Base-by-base conservation (phyloP, 257 asterid species). In the Cinchona pubescens region DNA sequence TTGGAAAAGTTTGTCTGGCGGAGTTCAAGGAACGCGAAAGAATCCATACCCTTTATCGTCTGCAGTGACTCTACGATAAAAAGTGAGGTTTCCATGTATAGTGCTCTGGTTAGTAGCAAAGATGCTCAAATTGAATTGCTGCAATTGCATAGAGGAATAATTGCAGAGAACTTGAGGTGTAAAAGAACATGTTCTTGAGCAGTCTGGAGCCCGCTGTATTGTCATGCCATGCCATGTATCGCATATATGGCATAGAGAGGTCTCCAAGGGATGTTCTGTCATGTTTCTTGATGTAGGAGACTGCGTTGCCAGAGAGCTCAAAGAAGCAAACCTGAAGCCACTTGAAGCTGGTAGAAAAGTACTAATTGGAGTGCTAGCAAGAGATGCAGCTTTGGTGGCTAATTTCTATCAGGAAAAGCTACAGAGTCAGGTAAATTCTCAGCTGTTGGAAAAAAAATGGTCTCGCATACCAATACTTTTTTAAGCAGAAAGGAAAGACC, bases 201-300 rank as follows among this genome's bases (percentile, higher is more conserved):
- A 75, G 43, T 78, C 82, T 2, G 85, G 85, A 35, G 79, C 71
- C 21, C 40, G 45, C 13, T 82, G 77, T 71, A 75, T 82, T 9
- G 80, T 82, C 21, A 82, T 78, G 85, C 82, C 85, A 15, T 82
- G 82, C 48, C 72, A 75, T 64, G 56, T 82, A 32, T 69, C 69
- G 48, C 74, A 78, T 29, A 3, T 56, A 16, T 78, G 82, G 82
- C 67, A 82, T 18, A 66, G 15, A 62, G 67, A 82, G 34, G 75
- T 78, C 13, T 82, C 77, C 27, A 7, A 37, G 34, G 85, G 70
- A 45, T 78, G 80, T 32, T 71, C 80, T 34, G 80, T 82, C 7
- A 40, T 73, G 27, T 82, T 72, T 59, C 80, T 78, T 11, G 29
- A 46, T 48, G 21, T 75, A 2, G 43, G 77, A 16, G 85, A 82